These are phyloP conservation scores for Tylopilus cervinicoccineus DNA, from an alignment of 768 basidiomycete genomes.

Conservation along the genomic window DNA sequence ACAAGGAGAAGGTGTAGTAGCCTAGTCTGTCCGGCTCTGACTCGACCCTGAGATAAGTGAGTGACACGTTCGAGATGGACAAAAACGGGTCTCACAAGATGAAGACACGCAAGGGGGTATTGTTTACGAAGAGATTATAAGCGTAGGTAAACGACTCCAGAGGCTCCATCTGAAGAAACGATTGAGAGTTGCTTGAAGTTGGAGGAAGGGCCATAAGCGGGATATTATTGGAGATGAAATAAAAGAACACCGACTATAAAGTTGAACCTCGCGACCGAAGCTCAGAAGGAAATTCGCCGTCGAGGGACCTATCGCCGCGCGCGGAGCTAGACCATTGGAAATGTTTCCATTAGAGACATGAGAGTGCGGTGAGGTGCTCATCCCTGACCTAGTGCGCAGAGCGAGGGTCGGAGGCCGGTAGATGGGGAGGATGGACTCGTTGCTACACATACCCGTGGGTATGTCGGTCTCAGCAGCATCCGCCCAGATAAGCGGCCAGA, in stretches of 20 bases:
- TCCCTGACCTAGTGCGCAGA: not conserved
- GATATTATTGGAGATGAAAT: not conserved
- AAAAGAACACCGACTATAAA: slow-evolving; percentile 10
- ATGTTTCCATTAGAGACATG: not conserved
- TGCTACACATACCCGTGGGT: not conserved
- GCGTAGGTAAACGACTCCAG: slow-evolving; percentile 36
- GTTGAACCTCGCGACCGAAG: not conserved
- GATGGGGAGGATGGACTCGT: slow-evolving; percentile 19
- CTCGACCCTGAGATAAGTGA: slow-evolving; percentile 28
- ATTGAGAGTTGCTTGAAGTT: slow-evolving; percentile 16
- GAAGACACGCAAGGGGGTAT: slow-evolving; percentile 44
- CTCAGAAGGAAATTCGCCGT: slow-evolving; percentile 9
- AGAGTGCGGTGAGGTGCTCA: not conserved
- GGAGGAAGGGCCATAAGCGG: slow-evolving; percentile 6
- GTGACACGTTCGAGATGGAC: not conserved
- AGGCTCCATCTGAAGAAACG: slow-evolving; percentile 24
- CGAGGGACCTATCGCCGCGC: slow-evolving; percentile 5
- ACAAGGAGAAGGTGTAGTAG: slow-evolving; percentile 50
- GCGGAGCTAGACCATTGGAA: not conserved
- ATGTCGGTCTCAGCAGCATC: slow-evolving; percentile 6
- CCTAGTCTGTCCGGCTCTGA: slow-evolving; percentile 22
- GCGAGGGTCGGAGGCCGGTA: slow-evolving; percentile 15
- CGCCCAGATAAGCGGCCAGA: slow-evolving; percentile 24
- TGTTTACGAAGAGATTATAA: slow-evolving; percentile 43
- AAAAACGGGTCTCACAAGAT: slow-evolving; percentile 42